Base-by-base conservation (phyloP, 2,329 filamentous ascomycete genomes). In the Magnaporthiopsis incrustans region DNA sequence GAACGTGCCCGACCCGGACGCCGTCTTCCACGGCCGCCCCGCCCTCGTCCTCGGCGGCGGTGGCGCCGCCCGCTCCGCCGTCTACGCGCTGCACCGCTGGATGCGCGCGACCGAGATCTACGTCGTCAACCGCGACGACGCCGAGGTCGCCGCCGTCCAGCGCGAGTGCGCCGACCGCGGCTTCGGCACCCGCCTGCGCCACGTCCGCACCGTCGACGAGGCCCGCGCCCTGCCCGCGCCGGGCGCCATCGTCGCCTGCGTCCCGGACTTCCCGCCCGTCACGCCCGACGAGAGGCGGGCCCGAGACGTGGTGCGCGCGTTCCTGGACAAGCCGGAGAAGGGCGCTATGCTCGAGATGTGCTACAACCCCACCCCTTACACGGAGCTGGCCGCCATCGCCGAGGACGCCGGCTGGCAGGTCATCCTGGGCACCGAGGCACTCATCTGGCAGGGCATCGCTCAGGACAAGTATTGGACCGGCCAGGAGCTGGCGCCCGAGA, bases 271-370 rank as follows among this genome's bases (percentile, higher is more conserved):
- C 68, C 80, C 86, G n/a, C 90, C 91, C 0, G 79, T 79, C 69
- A 89, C 86, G 0, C 74, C 79, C 1, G 82, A 81, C 33, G 90
- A 95, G 78, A 77, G 80, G 33, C 77, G 79, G 57, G 85, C 88
- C 4, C 78, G 90, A 1, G 73, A 75, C 1, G 80, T 91, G 0
- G 74, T 82, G 0, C 79, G 85, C 69, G 73, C 77, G 3, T 82
- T 81, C 60, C 68, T 81, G 14, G 65, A 67, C 38, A 79, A 79
- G 73, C 71, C 78, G 35, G 76, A 82, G 66, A 88, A 89, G 74
- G 89, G 89, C 8, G 85, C 85, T 8, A 84, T 93, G 64, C 73
- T 93, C 66, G 90, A 93, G 74, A 93, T 94, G 90, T 92, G 89
- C 78, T 93, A 93, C 73, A 90, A 92, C 72, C 90, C 90, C 0